Base-by-base conservation (phyloP, 2,329 filamentous ascomycete species). In the Elsinoe batatas region DNA sequence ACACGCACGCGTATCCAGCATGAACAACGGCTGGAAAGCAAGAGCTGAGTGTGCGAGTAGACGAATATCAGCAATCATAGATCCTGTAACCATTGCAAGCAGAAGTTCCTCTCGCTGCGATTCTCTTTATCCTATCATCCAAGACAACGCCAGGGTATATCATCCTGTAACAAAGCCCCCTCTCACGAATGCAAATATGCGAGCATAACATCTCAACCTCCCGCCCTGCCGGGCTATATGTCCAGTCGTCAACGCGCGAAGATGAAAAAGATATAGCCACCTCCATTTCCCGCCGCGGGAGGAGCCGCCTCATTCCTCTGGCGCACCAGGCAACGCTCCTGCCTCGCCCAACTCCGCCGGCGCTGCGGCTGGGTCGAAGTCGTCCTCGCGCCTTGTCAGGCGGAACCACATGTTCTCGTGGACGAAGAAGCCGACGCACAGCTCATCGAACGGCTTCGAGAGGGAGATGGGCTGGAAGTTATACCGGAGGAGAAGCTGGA, bases 331-430 rank as follows among this genome's bases (percentile, higher is more conserved):
- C 15, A 66, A 42, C 2, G 64, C 64, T 18, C 55, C 59, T 35
- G 59, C 64, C 17, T 64, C 60, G 5, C 58, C 54, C 17, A 51
- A 13, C 33, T 61, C 54, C 17, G 42, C 18, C n/a, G 46, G 33
- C 3, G 35, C 33, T 7, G 32, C 36, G 5, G 43, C 30, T 10
- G 57, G 30, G 17, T 40, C 58, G 13, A 35, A 46, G 17, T 46
- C 36, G 35, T 55, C 42, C 22, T 58, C 57, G 5, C 68, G 64
- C 54, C 66, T 61, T 1, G 65, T 69, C 32, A 66, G 61, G 53
- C 69, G 61, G 54, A 70, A 70, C 58, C 69, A 63, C 68, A 71
- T 70, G 53, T 71, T 62, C 15, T 64, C 61, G 57, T 71, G 68
- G 12, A 71, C 57, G 37, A 67, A 68, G 59, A 71, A 71, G 13